phyloP scores from a whole-genome alignment of 1,139 yeast genomes.

The Candida smagusa region DNA sequence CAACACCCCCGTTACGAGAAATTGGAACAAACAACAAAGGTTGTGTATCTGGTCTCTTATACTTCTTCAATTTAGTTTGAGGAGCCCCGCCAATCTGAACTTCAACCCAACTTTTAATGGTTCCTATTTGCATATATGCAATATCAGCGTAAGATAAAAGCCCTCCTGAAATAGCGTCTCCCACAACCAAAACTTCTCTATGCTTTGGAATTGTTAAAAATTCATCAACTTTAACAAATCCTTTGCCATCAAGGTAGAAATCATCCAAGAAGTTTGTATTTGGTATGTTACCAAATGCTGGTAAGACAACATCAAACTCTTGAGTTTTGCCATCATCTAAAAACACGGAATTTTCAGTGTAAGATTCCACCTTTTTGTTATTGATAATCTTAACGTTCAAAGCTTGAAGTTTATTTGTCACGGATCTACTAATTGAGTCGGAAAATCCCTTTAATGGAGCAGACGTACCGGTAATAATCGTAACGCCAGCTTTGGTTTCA shows the following conservation, averaged over 20 bases:
- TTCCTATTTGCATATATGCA: slow-evolving; percentile 19
- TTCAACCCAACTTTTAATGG: slow-evolving; percentile 15
- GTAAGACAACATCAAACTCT: slow-evolving; percentile 27
- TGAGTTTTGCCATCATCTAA: slow-evolving; percentile 15
- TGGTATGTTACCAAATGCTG: slow-evolving; percentile 20
- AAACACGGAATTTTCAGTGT: slow-evolving; percentile 8
- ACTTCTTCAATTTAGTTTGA: slow-evolving; percentile 12
- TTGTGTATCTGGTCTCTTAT: slow-evolving; percentile 7
- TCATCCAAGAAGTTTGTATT: slow-evolving; percentile 20
- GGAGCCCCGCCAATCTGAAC: slow-evolving; percentile 16
- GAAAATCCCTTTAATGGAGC: slow-evolving; percentile 22
- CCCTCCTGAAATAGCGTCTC: slow-evolving; percentile 29
- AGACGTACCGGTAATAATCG: slow-evolving; percentile 25
- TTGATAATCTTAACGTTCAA: slow-evolving; percentile 28
- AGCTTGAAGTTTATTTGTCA: slow-evolving; percentile 18
- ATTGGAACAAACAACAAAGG: slow-evolving; percentile 27
- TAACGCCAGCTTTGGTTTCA: slow-evolving; percentile 17
- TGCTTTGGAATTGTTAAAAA: slow-evolving; percentile 21
- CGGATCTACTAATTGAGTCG: slow-evolving; percentile 13
- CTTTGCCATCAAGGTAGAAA: slow-evolving; percentile 9
- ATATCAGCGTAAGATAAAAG: slow-evolving; percentile 24
- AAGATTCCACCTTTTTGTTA: slow-evolving; percentile 10
- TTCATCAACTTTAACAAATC: slow-evolving; percentile 23
- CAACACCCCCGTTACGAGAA: slow-evolving; percentile 37
- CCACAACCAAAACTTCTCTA: slow-evolving; percentile 28